Base-by-base conservation (phyloP, 2,329 filamentous ascomycete species). In the Ceratocystis smalleyi region DNA sequence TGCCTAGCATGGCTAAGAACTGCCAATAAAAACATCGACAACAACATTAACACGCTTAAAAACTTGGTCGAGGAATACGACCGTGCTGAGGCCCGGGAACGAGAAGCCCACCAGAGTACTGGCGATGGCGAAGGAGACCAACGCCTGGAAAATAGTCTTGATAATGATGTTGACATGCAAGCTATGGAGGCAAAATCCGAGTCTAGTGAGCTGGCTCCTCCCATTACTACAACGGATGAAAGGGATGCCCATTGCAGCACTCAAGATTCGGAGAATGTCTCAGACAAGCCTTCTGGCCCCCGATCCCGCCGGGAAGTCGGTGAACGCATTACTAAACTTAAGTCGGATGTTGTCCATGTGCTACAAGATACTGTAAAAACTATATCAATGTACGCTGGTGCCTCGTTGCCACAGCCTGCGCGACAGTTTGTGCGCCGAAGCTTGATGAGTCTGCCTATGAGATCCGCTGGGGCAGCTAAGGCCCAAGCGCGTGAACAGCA, bases 321-420 rank as follows among this genome's bases (percentile, higher is more conserved):
- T 3, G 81, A 83, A 59, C 80, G 81, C 64, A 89, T 96, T 59
- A 83, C 85, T 12, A 79, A 77, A 1, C 77, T 90, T 57, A 85
- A 84, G 69, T 77, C 78, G 4, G 88, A 91, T 65, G 83, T 94
- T 1, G 81, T 96, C 68, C 86, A 87, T 69, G 87, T 86, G 0
- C 79, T 97, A 12, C 89, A 91, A 69, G 84, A 86, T 63, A 89
- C 91, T 35, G 88, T 95, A 47, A 84, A 88, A 67, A 86, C 88
- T 5, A 89, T 99, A 0, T 95, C 89, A 64, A 89, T 86, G 69
- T 95, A 96, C 70, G 88, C 91, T 0, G 91, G 91, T n/a, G 89
- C 90, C 47, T 89, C 91, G 0, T 77, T 99, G 1, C 92, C 94
- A 0, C 89, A 94, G 64, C 96, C 96, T 69, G 92, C 92, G 0